Evolutionary conservation across 2,329 filamentous ascomycete species (phyloP), one percentile per base, ranked within the genome.

Genomic region (Arthrobotrys sinensis): DNA sequence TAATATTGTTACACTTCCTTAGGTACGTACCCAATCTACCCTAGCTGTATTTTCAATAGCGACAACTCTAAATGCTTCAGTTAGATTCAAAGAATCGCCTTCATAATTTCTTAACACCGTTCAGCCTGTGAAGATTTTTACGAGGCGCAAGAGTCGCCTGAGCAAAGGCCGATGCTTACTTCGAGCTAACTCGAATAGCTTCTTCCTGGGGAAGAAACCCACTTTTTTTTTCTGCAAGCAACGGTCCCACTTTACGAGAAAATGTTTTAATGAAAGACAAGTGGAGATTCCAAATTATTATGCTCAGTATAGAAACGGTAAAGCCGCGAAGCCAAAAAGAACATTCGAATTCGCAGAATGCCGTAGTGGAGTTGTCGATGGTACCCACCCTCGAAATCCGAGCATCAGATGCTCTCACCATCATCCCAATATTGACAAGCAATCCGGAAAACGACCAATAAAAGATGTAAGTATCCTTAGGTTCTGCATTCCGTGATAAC

Each of bases 271-370:
- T 43, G 10, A n/a, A 60, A 48, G 32, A 65, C 19, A 65, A 34
- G 57, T 71, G 67, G 67, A 52, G 24, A 71, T 55, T 32, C 48
- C 60, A 60, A 66, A 66, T 66, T 73, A 66, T 52, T 70, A 70
- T 50, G 43, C 34, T 63, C 19, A 43, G 45, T 63, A 57, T 57
- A 28, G 68, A 66, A 72, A 55, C 57, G 48, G 60, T 52, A 65
- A 55, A 52, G 68, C 65, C 68, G 48, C 60, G 60, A 72, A 65
- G 28, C 40, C 19, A 32, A 46, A 57, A 46, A 46, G 60, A 64
- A 64, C 12, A 48, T 64, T 64, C 57, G 57, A 45, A 63, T 64
- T 55, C 36, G 36, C 53, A 60, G 55, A 60, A 60, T 60, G 34
- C 55, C 55, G 55, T 43, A 8, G 55, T 60, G 55, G 55, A 60